Base-by-base conservation (phyloP, 768 basidiomycete species). In the Bullera alba region DNA sequence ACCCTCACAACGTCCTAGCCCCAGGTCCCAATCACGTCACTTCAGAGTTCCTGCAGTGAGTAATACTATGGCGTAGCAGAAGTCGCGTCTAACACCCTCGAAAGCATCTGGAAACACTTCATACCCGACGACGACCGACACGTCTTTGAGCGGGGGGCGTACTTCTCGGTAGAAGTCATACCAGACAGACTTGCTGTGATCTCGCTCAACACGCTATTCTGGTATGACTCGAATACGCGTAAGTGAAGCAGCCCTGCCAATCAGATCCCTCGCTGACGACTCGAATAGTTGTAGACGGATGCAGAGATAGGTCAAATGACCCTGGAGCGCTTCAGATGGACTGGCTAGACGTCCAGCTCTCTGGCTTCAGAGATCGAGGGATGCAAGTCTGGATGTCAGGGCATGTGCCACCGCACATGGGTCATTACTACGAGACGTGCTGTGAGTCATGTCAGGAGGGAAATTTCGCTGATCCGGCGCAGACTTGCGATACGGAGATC, bases 171-270 rank as follows among this genome's bases (percentile, higher is more conserved):
- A 30, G 88, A 91, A 61, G 84, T 92, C 35, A 80, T 92, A 26
- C 84, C 86, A 0, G 77, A 82, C 54, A 63, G 80, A 49, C 60
- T 91, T 32, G 87, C 86, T 10, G 85, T 83, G 42, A 82, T 95
- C 64, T 85, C 84, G 58, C 75, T 92, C 45, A 95, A 91, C 71
- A 90, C 89, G 0, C 79, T 92, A 75, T 92, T 87, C 74, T 91
- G 87, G 75, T 92, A 85, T 70, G 85, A 87, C 68, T 82, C 85
- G 14, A 91, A 91, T 72, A 86, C 86, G 76, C 84, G 87, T 84
- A 46, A 51, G 76, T 57, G 22, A 10, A 21, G 14, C 34, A 26
- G 16, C n/a, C 22, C 7, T 25, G 21, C 5, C 10, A 3, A 29
- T 36, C 36, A 22, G 21, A 10, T 8, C 14, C 10, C 38, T 15